Conservation (phyloP, 1,284 basidiomycete genomes). For the Ganoderma lucidum region DNA sequence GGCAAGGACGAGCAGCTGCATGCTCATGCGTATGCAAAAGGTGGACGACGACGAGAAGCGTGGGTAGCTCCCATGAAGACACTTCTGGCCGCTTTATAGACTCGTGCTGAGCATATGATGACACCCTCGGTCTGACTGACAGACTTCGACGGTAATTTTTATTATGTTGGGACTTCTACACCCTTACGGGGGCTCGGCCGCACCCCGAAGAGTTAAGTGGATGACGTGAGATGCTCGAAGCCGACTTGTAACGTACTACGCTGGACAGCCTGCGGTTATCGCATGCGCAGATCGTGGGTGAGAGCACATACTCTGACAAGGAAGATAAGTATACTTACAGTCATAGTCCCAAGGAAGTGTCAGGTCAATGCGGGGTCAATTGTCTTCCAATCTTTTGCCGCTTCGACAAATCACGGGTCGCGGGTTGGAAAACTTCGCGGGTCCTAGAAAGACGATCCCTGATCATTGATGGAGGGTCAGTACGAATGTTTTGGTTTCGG, state of each 20-base stretch:
- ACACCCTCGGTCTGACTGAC: not conserved
- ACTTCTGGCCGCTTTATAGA: not conserved
- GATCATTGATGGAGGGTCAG: not conserved
- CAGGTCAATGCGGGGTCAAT: not conserved
- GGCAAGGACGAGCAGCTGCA: slow-evolving; percentile 11
- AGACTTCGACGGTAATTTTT: not conserved
- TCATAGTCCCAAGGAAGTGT: not conserved
- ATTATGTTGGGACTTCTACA: not conserved
- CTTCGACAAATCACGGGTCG: not conserved
- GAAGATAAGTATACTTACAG: not conserved
- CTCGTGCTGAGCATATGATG: not conserved
- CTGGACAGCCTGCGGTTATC: not conserved
- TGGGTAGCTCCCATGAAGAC: not conserved
- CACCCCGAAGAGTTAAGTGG: not conserved
- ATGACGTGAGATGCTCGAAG: not conserved
- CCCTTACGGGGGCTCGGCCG: not conserved
- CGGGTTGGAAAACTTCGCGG: not conserved
- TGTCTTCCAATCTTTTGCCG: not conserved
- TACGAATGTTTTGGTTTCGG: not conserved
- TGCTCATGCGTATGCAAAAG: not conserved
- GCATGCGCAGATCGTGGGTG: not conserved
- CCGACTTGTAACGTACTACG: not conserved
- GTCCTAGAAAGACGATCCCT: not conserved
- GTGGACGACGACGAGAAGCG: not conserved
- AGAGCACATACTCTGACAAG: not conserved